Percentiles rank a stretch among this genome's conserved stretches.
These are phyloP conservation scores for Aspergillus leporis DNA, from an alignment of 495 filamentous ascomycete species.

Conservation along the genomic window DNA sequence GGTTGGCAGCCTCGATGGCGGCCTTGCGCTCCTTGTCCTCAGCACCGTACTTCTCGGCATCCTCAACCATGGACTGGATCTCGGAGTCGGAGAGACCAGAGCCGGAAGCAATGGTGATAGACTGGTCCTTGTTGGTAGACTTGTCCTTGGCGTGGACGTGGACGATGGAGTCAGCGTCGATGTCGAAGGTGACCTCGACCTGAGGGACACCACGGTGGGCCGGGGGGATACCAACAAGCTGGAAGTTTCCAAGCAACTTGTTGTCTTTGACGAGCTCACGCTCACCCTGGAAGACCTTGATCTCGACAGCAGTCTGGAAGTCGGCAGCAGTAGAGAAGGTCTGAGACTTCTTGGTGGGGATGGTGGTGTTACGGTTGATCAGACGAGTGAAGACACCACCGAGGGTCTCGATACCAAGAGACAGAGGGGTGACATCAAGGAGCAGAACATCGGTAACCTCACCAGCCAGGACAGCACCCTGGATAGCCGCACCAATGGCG, in stretches of 20 bases:
- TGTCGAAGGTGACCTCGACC: constrained; percentile 99
- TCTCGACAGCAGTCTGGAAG: constrained; percentile 99
- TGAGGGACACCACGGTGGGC: constrained; percentile 98
- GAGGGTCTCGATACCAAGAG: constrained; percentile 98
- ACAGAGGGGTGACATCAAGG: constrained; percentile 95
- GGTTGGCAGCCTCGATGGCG: constrained; percentile 93
- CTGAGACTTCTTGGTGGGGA: constrained; percentile 99
- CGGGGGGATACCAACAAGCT: constrained; percentile 96
- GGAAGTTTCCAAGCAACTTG: constrained; percentile 99
- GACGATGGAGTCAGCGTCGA: constrained; percentile 98
- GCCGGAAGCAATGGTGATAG: constrained; percentile 97
- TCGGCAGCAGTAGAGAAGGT: constrained; percentile 98
- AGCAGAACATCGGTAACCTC: constrained; percentile 96
- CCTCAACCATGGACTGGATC: constrained; percentile 95
- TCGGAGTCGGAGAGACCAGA: constrained; percentile 94
- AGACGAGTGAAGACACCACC: constrained; percentile 99
- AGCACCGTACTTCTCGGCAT: constrained; percentile 95
- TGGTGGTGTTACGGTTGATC: constrained; percentile 99
- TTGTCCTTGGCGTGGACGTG: constrained; percentile 99
- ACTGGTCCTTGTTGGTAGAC: constrained; percentile 99
- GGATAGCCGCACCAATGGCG: constrained; percentile 96
- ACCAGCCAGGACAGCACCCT: constrained; percentile 95
- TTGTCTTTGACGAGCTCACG: constrained; percentile 99
- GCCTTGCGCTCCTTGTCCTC: constrained; percentile 95
- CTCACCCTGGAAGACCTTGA: constrained; percentile 99